Base-by-base conservation (phyloP, 2,329 filamentous ascomycete species). In the Botryotinia narcissicola region DNA sequence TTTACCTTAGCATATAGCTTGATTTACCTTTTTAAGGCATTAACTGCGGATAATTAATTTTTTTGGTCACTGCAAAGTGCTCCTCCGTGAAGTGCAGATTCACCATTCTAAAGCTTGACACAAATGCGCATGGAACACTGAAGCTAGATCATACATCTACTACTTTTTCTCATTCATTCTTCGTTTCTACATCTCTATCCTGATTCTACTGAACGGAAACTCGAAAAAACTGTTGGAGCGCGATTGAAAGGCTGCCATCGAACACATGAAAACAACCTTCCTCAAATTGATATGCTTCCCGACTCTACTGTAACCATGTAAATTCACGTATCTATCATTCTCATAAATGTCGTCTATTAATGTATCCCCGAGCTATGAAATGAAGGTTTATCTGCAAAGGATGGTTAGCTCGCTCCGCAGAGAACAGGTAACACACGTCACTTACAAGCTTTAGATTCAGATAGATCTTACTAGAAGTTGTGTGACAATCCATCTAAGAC, bases 21-120 rank as follows among this genome's bases (percentile, higher is more conserved):
- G 4, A 18, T 32, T 32, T 9, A 22, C 5, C 2, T 0, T 29
- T 29, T 1, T 3, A 10, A 14, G 12, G 1, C 1, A 29, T 5
- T 7, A 22, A 29, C 8, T 18, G 35, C 48, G 18, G 9, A 18
- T 3, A 25, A 16, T 16, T 10, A 6, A 20, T 57, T 9, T 16
- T 42, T 32, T 18, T 7, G 29, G 9, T 16, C 35, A 22, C 9
- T 57, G n/a, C 25, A 7, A 12, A 29, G 22, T 57, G 7, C 16
- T 9, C 4, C 6, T n/a, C 14, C 10, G 1, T 37, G 35, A 16
- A 9, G 25, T 25, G n/a, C 35, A 57, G 10, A 42, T 68, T 57
- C 66, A 57, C 64, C 5, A 32, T 14, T 8, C 6, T 18, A 42
- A 25, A 3, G 3, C 0, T 4, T 68, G 16, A 29, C 1, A 16